These are phyloP conservation scores for Dactylellina cionopaga DNA, from an alignment of 2,329 filamentous ascomycete species.

Conservation along the genomic window DNA sequence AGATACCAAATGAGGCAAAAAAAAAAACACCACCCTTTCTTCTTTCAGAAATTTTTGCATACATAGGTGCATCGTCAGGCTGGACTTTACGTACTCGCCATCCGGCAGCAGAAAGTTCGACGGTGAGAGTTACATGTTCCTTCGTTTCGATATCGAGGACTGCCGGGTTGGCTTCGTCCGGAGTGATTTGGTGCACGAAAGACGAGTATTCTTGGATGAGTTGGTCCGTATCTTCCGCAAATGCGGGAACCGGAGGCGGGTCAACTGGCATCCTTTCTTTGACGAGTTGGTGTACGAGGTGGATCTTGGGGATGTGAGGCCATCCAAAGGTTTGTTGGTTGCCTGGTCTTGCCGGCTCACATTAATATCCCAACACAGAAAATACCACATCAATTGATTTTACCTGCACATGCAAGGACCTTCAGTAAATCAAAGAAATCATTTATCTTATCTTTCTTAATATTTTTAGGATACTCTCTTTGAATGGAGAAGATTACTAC, in stretches of 20 bases:
- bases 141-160: slow-evolving; percentile 35
- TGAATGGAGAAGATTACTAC: neutral
- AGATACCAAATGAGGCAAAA: no score
- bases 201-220: slow-evolving; percentile 37
- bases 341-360: no score
- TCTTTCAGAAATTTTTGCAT: no score
- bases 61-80: slow-evolving; percentile 40
- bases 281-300: slow-evolving; percentile 12
- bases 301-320: neutral
- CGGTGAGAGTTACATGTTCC: slow-evolving; percentile 28
- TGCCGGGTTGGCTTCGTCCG: slow-evolving; percentile 22
- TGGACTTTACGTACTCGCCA: slow-evolving; percentile 37
- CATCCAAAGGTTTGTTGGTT: no score
- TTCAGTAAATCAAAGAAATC: no score
- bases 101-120: slow-evolving; percentile 28
- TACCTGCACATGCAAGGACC: no score
- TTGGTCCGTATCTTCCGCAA: slow-evolving; percentile 45
- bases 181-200: slow-evolving; percentile 33
- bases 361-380: no score
- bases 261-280: slow-evolving; percentile 15
- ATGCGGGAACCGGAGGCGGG: slow-evolving; percentile 35
- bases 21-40: no score
- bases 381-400: no score
- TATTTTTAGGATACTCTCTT: no score
- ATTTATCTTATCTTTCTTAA: no score